These are phyloP conservation scores for Lunularia cruciata DNA, from an alignment of 225 moss, liverwort and hornwort genomes.

Conservation along the genomic window DNA sequence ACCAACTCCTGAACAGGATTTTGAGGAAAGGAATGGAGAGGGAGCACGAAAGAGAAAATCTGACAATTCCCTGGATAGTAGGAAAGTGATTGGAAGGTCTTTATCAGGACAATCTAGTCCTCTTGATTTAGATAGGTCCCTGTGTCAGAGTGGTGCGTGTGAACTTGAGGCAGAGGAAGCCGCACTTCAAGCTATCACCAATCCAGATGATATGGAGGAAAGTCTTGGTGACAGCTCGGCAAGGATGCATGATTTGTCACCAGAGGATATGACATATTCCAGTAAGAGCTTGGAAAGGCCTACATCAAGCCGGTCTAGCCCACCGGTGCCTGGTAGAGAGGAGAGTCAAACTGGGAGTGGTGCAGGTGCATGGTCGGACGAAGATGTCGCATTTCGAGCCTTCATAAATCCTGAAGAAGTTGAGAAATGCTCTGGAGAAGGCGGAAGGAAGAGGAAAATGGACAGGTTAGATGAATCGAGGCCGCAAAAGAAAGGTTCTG, in stretches of 20 bases:
- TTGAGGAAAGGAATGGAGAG: conserved; percentile 17
- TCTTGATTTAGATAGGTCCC: conserved; percentile 2
- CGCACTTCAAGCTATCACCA: background rate
- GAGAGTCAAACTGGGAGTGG: background rate
- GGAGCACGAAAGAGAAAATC: conserved; percentile 7
- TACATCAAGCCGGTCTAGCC: background rate
- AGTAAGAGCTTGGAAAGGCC: background rate
- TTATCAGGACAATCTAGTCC: conserved; percentile 13
- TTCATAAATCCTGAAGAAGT: conserved; percentile 13
- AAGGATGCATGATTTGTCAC: background rate
- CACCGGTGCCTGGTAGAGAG: background rate
- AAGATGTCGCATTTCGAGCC: conserved; percentile 12
- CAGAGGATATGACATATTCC: background rate
- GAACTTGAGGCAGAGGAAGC: conserved; percentile 8
- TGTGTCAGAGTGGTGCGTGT: conserved; percentile 15
- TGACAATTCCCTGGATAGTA: background rate
- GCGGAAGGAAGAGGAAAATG: conserved; percentile 36
- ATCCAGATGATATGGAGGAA: background rate
- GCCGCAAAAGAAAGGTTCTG: conserved; percentile 29
- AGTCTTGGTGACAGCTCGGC: background rate
- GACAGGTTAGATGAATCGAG: conserved; percentile 39
- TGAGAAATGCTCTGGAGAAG: conserved; percentile 37
- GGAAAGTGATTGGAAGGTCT: background rate
- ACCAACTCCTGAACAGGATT: conserved; percentile 18
- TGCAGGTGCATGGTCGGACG: background rate